A percentile compares a stretch with the other conserved stretches of the same genome.
Conservation (phyloP, 495 filamentous ascomycete species). For the Hypoxylon perforatum region DNA sequence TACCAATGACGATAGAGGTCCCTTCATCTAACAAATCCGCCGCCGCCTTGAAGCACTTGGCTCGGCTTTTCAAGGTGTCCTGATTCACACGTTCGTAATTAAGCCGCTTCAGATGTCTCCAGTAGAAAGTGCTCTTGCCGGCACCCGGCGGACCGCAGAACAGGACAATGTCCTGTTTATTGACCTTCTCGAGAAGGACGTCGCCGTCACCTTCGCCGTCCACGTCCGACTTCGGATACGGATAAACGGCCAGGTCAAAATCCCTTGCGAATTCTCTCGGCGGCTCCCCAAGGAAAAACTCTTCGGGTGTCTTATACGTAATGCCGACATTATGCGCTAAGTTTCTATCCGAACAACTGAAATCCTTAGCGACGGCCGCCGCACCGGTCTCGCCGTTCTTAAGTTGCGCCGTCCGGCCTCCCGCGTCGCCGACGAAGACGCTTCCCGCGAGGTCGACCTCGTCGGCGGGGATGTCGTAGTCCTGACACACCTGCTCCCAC, state of each 20-base stretch:
- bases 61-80: constrained; percentile 80
- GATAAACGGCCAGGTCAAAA: constrained; percentile 68
- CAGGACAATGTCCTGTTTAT: constrained; percentile 78
- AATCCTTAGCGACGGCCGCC: constrained; percentile 55
- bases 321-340: constrained; percentile 87
- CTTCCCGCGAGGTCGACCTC: constrained; percentile 74
- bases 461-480: constrained; percentile 72
- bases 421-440: constrained; percentile 93
- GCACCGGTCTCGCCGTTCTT: constrained; percentile 31
- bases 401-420: constrained; percentile 54
- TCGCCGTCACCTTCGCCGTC: constrained; percentile 2
- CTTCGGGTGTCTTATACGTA: constrained; percentile 85
- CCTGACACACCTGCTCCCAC: constrained; percentile 85
- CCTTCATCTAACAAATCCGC: constrained; percentile 69
- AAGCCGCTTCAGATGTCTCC: constrained; percentile 78
- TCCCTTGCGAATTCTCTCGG: constrained; percentile 70
- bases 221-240: constrained; percentile 36
- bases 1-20: constrained; percentile 79
- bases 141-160: constrained; percentile 89
- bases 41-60: constrained; percentile 87
- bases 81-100: constrained; percentile 91
- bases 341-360: constrained; percentile 84
- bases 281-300: constrained; percentile 80
- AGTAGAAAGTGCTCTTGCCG: constrained; percentile 92
- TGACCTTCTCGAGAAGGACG: constrained; percentile 67